Evolutionary conservation across 2,329 filamentous ascomycete species (phyloP), one percentile per base, ranked within the genome.

Genomic region (Hypoxylon sp.): DNA sequence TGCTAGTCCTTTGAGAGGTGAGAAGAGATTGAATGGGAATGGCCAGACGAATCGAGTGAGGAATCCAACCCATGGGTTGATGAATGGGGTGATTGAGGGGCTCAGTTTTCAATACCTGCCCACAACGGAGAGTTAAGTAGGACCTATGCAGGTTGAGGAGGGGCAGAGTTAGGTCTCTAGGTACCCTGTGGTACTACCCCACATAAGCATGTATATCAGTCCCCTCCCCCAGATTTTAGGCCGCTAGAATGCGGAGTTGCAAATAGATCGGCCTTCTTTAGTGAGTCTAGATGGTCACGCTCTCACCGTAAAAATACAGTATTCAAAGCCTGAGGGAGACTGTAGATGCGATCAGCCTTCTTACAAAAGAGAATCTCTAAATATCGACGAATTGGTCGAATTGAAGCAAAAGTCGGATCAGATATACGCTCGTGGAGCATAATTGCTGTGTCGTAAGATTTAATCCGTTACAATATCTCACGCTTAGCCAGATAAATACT

Each of bases 181-280:
- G 62, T 71, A 71, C 59, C 51, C 47, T 37, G 55, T 46, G 9
- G 59, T 70, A 63, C 57, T 71, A 64, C 69, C 66, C 69, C 69
- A 69, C 69, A 59, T 24, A 14, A 55, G 62, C 54, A 67, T 63
- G 35, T 66, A 33, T 59, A 62, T 61, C 62, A 57, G 67, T 50
- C 71, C 71, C 74, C 73, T 73, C 71, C 75, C 75, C 75, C 75
- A 74, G 75, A 77, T 77, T 76, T 73, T 47, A 51, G 57, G 57
- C 52, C 53, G 51, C 39, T 69, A 60, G 54, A 24, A 22, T 55
- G 63, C 64, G 73, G 73, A 64, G 50, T 60, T 35, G 50, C 31
- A 61, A 66, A 53, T 59, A 42, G 73, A 75, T 76, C 71, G 70
- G 58, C 71, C 66, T 55, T 51, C 42, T 42, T 57, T 67, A 63